phyloP scores from a whole-genome alignment of 805 yeast species.

The Yarrowia keelungensis region DNA sequence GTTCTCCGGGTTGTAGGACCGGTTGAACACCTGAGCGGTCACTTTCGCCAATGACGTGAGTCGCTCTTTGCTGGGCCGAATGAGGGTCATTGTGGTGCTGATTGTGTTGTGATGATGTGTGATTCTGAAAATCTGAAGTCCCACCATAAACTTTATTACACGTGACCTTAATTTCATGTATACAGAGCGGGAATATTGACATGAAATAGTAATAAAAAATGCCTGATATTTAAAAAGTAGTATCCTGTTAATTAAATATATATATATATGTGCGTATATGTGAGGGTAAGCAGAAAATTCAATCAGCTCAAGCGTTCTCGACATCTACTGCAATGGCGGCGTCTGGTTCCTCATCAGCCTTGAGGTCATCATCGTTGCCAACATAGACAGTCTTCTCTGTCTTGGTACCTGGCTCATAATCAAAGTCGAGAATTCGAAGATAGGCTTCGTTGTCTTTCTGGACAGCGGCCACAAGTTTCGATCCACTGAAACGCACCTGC shows the following conservation, averaged over 20 bases:
- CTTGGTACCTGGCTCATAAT: slow-evolving; percentile 48
- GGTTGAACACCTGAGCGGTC: slow-evolving; percentile 47
- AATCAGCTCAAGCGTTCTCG: not conserved
- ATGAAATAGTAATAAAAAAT: not conserved
- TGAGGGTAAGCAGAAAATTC: not conserved
- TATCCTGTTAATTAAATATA: slow-evolving; percentile 33
- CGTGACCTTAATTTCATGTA: not conserved
- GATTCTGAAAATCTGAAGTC: not conserved
- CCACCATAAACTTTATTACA: slow-evolving; percentile 3
- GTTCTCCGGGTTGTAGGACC: slow-evolving; percentile 49
- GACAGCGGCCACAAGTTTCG: slow-evolving; percentile 89
- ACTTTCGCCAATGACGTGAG: slow-evolving; percentile 46
- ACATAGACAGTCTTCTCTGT: slow-evolving; percentile 30
- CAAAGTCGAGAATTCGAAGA: slow-evolving; percentile 86
- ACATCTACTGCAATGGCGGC: not conserved
- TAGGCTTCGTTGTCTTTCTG: slow-evolving; percentile 72
- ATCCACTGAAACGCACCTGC: slow-evolving; percentile 89
- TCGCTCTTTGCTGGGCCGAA: slow-evolving; percentile 41
- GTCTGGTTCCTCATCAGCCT: not conserved
- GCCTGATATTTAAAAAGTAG: not conserved
- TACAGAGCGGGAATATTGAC: not conserved
- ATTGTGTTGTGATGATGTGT: slow-evolving; percentile 7
- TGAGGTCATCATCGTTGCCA: slow-evolving; percentile 13
- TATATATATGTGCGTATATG: not conserved
- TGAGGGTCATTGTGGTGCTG: slow-evolving; percentile 13